Evolutionary conservation across 345 rosid species (phyloP), one percentile per base, ranked within the genome.

Genomic region (Leavenworthia alabamica): DNA sequence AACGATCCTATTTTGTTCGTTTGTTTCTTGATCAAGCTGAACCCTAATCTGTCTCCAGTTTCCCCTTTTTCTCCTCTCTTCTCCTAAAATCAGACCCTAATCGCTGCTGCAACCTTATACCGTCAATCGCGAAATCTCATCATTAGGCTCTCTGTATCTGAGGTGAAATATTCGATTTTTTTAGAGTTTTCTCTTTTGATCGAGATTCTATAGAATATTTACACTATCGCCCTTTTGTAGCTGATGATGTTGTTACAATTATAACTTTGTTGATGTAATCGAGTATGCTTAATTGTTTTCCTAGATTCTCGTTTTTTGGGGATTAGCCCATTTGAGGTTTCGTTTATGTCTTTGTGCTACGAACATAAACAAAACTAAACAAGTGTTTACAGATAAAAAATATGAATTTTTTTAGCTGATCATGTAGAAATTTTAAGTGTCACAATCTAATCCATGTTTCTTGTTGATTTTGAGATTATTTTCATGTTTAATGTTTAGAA

Each of bases 81-180:
- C 0, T 8, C 70, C 48, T 56, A 0, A 12, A 8, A 3, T 0
- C 23, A 20, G 9, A 10, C 64, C 56, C 49, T 46, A 66, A 46
- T 68, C 32, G 19, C 36, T 41, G 24, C 27, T 42, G 10, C 14
- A 28, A n/a, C 10, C 57, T 62, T 50, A 13, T n/a, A 28, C 39
- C 49, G n/a, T 4, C 53, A 41, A 27, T 28, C 48, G 32, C 71
- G 33, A 47, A 56, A 31, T 49, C 61, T 37, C 60, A 14, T 50
- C 32, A 26, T 28, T 24, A n/a, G 47, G 12, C 12, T 59, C 12
- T 59, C 45, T 40, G 28, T 15, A 4, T 49, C 50, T 24, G 60
- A 60, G 73, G 73, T 60, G 67, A 52, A 7, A 1, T 33, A 7
- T 35, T 36, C 27, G 48, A 52, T 43, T 60, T 16, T 66, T 49